Base-by-base conservation (phyloP, 768 basidiomycete species). In the Leccinum arenicola region DNA sequence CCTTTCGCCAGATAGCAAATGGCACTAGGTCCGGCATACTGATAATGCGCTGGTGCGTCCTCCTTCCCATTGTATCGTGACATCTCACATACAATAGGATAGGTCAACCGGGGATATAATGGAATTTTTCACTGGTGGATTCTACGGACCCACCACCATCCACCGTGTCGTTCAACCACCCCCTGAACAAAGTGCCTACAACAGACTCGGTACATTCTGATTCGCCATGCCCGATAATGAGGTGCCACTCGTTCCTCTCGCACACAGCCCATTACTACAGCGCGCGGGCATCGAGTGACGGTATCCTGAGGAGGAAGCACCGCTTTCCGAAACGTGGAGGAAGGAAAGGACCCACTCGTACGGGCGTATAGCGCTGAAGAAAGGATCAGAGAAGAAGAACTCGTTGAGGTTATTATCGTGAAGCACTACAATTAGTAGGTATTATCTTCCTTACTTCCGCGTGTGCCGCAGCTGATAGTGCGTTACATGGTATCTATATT, bases 131-230 rank as follows among this genome's bases (percentile, higher is more conserved):
- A 82, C 81, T 1, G 83, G 84, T 0, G 83, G 83, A 1, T 85
- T 74, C 64, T 85, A 85, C 67, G 77, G 73, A 10, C 80, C 78
- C 6, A 86, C 78, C 6, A 86, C 84, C 1, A 82, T 85, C 55
- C 84, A 87, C 64, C 82, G 85, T 25, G 84, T 86, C 35, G 71
- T 84, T 17, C 81, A 81, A 66, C 85, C 84, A 2, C 85, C 83
- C 1, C 59, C 60, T 0, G 83, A 84, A 60, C 85, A 87, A 62
- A 75, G 70, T 27, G 68, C 64, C 10, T 70, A 76, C 59, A 73
- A 80, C 25, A 80, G 85, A 21, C 74, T 86, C 7, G 83, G 84
- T 2, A 74, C 76, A 4, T 84, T 84, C 65, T 86, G 85, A 66
- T 87, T 87, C 63, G 59, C 68, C 19, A 75, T 80, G 76, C 66